Conservation (phyloP, 805 yeast genomes). For the Candida coleopterorum region DNA sequence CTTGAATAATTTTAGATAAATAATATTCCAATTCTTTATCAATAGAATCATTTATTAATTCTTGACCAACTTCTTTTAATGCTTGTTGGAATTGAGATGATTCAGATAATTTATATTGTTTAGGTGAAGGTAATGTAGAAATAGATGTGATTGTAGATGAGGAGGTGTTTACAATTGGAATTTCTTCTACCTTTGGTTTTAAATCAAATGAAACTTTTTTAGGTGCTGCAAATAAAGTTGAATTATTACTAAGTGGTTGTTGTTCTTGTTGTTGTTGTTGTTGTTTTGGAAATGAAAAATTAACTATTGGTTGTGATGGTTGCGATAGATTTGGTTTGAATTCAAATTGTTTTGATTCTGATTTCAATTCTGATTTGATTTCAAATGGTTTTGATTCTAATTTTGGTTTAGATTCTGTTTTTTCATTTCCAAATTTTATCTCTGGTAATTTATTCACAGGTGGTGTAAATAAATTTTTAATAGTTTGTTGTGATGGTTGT, state of each 20-base stretch:
- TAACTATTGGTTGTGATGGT: neutral
- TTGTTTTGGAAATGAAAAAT: neutral
- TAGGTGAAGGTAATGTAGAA: neutral
- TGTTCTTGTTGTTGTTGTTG: neutral
- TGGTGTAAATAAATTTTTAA: neutral
- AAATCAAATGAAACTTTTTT: conserved; percentile 3
- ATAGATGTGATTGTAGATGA: conserved; percentile 1
- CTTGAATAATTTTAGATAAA: conserved; percentile 21
- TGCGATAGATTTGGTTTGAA: neutral
- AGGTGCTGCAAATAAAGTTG: neutral
- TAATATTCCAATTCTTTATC: conserved; percentile 19
- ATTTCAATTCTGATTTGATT: neutral
- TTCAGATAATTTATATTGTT: conserved; percentile 15
- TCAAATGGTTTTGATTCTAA: neutral
- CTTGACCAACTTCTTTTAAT: conserved; percentile 15
- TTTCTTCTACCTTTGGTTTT: conserved; percentile 1
- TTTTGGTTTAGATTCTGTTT: neutral
- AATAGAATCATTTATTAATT: conserved; percentile 19
- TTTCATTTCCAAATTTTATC: neutral
- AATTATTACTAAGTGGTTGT: neutral
- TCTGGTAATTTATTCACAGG: conserved; percentile 1
- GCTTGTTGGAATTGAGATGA: conserved; percentile 25
- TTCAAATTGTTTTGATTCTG: neutral
- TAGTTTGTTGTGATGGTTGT: neutral
- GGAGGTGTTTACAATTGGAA: neutral